phyloP scores from a whole-genome alignment of 1,139 yeast genomes.

The Kodamaea arcana region DNA sequence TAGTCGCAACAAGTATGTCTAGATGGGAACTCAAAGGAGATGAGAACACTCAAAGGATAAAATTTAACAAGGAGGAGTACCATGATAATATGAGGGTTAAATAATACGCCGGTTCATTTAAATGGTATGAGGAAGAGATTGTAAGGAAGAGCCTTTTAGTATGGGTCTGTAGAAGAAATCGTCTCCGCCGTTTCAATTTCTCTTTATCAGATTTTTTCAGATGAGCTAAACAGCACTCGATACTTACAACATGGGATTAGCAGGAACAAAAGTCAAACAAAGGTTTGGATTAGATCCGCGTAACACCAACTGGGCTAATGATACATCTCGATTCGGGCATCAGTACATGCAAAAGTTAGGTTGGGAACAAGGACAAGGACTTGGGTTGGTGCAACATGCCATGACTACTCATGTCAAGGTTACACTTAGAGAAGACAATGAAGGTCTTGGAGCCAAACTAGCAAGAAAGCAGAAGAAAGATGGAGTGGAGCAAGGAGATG shows the following conservation, averaged over 20 bases:
- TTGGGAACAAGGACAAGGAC: conserved; percentile 89
- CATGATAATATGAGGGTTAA: too few species aligned
- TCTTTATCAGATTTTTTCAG: too few species aligned
- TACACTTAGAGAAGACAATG: conserved; percentile 69
- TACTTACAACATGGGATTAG: conserved; percentile 68
- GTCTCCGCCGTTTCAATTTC: neutral
- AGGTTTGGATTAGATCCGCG: conserved; percentile 91
- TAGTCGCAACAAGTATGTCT: too few species aligned
- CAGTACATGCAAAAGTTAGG: conserved; percentile 78
- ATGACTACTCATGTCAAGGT: conserved; percentile 80
- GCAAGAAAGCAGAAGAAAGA: conserved; percentile 50
- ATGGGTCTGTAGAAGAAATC: too few species aligned
- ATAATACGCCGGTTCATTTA: too few species aligned
- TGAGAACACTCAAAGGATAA: too few species aligned
- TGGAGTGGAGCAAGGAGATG: conserved; percentile 70
- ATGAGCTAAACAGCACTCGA: conserved; percentile 8
- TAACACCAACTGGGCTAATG: conserved; percentile 91
- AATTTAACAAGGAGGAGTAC: too few species aligned
- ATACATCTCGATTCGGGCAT: conserved; percentile 82
- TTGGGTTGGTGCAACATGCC: conserved; percentile 67
- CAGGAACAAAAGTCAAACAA: conserved; percentile 78
- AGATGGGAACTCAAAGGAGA: too few species aligned
- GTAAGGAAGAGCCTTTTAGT: too few species aligned
- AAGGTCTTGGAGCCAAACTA: conserved; percentile 82
- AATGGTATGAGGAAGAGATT: too few species aligned